phyloP scores from a whole-genome alignment of 2,329 filamentous ascomycete genomes.

The Raffaelea ambrosiae region DNA sequence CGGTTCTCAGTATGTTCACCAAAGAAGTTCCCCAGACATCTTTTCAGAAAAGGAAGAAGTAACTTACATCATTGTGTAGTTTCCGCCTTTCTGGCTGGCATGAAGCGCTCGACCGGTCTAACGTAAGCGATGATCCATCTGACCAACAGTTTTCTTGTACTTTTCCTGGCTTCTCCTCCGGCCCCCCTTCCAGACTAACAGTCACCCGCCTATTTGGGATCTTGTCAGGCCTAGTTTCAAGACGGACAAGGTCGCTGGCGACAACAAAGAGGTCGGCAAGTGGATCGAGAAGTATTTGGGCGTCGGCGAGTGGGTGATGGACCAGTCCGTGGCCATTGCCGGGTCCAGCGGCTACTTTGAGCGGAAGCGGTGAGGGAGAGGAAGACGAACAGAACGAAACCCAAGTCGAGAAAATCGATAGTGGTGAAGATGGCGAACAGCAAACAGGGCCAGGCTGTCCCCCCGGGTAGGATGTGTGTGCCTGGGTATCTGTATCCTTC shows the following conservation, averaged over 20 bases:
- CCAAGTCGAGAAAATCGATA: no score
- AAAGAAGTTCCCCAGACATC: no score
- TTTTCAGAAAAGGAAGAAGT: not conserved
- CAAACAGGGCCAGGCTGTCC: no score
- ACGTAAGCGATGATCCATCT: conserved; percentile 60
- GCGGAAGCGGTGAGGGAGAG: conserved; percentile 57
- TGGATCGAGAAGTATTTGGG: conserved; percentile 94
- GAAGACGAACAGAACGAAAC: no score
- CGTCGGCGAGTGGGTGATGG: conserved; percentile 96
- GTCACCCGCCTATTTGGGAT: conserved; percentile 24
- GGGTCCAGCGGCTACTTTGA: conserved; percentile 87
- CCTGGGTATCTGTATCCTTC: no score
- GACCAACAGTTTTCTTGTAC: conserved; percentile 14
- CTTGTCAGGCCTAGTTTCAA: conserved; percentile 67
- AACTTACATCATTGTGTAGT: conserved; percentile 40
- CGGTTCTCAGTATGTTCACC: conserved; percentile 66
- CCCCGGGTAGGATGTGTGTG: no score
- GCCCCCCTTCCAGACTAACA: conserved; percentile 31
- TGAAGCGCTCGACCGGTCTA: conserved; percentile 94
- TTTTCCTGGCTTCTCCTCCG: conserved; percentile 24
- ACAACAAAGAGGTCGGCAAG: conserved; percentile 72
- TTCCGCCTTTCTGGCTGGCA: conserved; percentile 91
- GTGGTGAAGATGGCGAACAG: no score
- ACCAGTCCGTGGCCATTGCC: conserved; percentile 88
- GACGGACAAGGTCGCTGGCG: conserved; percentile 69